A percentile compares a stretch with the other conserved stretches of the same genome.
phyloP scores from a whole-genome alignment of 176 grass and related monocot species.

The Panicum miliaceum region DNA sequence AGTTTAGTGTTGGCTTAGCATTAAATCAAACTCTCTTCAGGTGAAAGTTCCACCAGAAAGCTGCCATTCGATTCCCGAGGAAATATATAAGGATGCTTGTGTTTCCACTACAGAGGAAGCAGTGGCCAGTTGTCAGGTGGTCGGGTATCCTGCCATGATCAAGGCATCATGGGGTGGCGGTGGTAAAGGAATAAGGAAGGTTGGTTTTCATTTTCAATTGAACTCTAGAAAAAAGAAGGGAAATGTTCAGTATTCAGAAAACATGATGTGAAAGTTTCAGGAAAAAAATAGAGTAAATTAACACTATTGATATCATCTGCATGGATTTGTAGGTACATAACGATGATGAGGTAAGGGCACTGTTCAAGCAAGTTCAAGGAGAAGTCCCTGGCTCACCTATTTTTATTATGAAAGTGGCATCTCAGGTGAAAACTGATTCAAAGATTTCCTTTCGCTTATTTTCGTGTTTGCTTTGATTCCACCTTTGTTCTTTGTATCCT shows the following conservation, averaged over 20 bases:
- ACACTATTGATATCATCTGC: slow-evolving; percentile 19
- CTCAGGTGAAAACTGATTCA: slow-evolving; percentile 68
- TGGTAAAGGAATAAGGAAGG: slow-evolving; percentile 99
- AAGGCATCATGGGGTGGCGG: slow-evolving; percentile 99
- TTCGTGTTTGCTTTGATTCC: not conserved
- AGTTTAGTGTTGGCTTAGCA: slow-evolving; percentile 4
- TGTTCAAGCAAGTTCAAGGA: slow-evolving; percentile 99
- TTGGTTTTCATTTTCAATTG: slow-evolving; percentile 57
- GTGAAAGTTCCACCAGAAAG: slow-evolving; percentile 74
- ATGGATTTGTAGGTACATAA: slow-evolving; percentile 82
- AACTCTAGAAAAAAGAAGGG: slow-evolving; percentile 22
- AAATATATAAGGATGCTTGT: slow-evolving; percentile 89
- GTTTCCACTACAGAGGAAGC: slow-evolving; percentile 96
- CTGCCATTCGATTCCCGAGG: slow-evolving; percentile 85
- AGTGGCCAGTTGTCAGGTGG: slow-evolving; percentile 88
- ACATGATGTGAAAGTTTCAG: slow-evolving; percentile 8
- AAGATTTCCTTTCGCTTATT: slow-evolving; percentile 23
- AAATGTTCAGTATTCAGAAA: slow-evolving; percentile 19
- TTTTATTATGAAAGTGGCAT: slow-evolving; percentile 99
- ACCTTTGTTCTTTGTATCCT: slow-evolving; percentile 29
- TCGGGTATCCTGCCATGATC: slow-evolving; percentile 99
- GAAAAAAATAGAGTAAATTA: slow-evolving; percentile 14
- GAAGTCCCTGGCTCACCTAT: slow-evolving; percentile 99
- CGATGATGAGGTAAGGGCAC: slow-evolving; percentile 93
- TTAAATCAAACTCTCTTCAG: slow-evolving; percentile 47